phyloP scores from a whole-genome alignment of 148 eudicot genomes.

The Arctostaphylos glauca region DNA sequence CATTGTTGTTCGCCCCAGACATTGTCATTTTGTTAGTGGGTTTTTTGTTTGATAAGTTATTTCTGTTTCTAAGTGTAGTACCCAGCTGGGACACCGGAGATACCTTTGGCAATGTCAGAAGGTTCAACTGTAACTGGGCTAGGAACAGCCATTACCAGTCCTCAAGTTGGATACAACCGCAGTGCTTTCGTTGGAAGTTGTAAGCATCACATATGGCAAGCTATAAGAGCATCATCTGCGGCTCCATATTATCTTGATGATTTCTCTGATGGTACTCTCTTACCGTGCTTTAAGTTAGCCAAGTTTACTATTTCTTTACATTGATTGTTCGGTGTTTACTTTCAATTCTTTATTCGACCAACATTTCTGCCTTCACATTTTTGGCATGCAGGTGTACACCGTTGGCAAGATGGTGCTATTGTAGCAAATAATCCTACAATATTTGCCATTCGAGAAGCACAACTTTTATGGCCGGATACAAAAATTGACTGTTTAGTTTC shows the following conservation, averaged over 20 bases:
- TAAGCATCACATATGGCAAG: constrained; percentile 93
- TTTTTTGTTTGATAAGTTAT: constrained; percentile 4
- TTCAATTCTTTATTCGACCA: constrained; percentile 7
- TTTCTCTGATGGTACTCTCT: constrained; percentile 74
- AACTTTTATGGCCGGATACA: constrained; percentile 95
- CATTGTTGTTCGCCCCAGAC: background rate
- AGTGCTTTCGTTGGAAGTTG: constrained; percentile 96
- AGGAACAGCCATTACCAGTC: constrained; percentile 53
- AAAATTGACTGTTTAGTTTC: constrained; percentile 92
- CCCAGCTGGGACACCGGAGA: constrained; percentile 94
- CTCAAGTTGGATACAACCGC: constrained; percentile 71
- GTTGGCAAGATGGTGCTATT: constrained; percentile 99
- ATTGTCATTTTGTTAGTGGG: background rate
- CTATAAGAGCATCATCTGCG: constrained; percentile 98
- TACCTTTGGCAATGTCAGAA: constrained; percentile 66
- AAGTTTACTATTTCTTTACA: background rate
- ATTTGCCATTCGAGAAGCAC: constrained; percentile 96
- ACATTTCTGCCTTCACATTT: constrained; percentile 16
- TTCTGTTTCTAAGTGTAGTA: constrained; percentile 49
- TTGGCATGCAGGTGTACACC: constrained; percentile 50
- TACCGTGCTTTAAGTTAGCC: constrained; percentile 6
- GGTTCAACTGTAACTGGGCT: constrained; percentile 59
- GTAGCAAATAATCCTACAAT: constrained; percentile 98
- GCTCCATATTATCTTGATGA: constrained; percentile 99
- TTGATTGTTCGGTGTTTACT: constrained; percentile 7